Evolutionary conservation across 2,329 filamentous ascomycete genomes (phyloP), one percentile per base, ranked within the genome.

Genomic region (Harringtonia lauricola): DNA sequence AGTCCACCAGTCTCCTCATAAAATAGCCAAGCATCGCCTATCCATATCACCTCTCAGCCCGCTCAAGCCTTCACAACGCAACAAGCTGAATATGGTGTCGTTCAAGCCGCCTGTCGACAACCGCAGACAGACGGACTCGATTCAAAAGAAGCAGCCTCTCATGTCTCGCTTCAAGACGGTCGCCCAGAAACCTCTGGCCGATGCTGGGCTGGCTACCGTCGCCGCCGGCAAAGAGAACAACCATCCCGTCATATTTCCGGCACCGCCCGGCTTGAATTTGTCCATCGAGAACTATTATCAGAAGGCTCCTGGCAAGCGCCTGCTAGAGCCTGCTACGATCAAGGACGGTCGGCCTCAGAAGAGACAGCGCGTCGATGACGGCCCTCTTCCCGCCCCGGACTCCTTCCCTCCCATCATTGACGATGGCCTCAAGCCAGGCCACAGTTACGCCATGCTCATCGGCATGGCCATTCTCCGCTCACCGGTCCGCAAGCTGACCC

Each of bases 391-490:
- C 4, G 71, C 81, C 39, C 81, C 81, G 39, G 76, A 83, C 50
- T 82, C 87, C n/a, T 92, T 95, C 67, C 85, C 88, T 6, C 62
- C 70, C 6, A 78, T 95, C 28, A 69, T 82, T 46, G 92, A 96
- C 57, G 87, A 95, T 58, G 90, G 89, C 54, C 71, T 72, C 44
- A 96, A 98, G 61, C 92, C 92, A 7, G 76, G 80, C 6, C 87
- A 90, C 63, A 96, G 89, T 65, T 98, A 98, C 60, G 90, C 92
- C 18, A 85, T 84, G 54, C 74, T 98, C 53, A 96, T 96, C 51
- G 92, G 86, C 58, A 95, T 95, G 89, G 88, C 92, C 41, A 95
- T 98, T 54, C 71, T 96, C 19, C 81, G 89, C 49, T 86, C 92
- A 5, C 82, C 85, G 13, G 79, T 82, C 48, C 81, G 88, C 47